phyloP scores from a whole-genome alignment of 345 rosid genomes.

The Arabidopsis suecica region DNA sequence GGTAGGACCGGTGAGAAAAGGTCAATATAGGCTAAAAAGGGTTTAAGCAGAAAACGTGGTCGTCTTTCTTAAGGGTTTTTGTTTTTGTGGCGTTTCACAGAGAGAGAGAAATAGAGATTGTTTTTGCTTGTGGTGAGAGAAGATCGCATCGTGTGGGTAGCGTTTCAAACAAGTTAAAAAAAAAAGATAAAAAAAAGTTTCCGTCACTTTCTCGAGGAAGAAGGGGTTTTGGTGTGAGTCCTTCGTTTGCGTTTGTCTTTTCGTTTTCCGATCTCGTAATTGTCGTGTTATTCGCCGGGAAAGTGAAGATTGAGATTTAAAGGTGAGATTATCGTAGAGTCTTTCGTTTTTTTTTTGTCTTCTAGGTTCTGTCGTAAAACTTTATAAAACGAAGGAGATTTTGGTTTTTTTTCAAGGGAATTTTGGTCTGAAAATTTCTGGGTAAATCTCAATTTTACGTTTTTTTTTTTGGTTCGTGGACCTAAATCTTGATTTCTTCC shows the following conservation, averaged over 20 bases:
- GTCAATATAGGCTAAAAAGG: constrained; percentile 55
- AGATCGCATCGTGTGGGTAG: constrained; percentile 49
- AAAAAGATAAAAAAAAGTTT: background rate
- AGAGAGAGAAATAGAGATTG: constrained; percentile 22
- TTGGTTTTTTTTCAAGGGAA: background rate
- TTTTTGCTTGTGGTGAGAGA: constrained; percentile 39
- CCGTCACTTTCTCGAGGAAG: constrained; percentile 50
- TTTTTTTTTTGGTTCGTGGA: background rate
- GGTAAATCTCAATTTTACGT: background rate
- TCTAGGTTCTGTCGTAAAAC: background rate
- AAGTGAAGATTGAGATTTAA: constrained; percentile 30
- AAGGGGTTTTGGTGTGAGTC: constrained; percentile 36
- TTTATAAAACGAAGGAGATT: background rate
- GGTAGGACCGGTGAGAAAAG: constrained; percentile 50
- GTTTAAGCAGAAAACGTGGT: constrained; percentile 61
- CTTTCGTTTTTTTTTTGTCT: background rate
- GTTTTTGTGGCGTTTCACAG: constrained; percentile 48
- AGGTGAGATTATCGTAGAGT: constrained; percentile 20
- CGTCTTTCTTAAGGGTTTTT: constrained; percentile 58
- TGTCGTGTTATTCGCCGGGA: constrained; percentile 42
- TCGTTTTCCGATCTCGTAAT: constrained; percentile 49
- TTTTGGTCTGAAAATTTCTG: background rate
- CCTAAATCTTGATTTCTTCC: background rate
- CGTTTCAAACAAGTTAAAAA: constrained; percentile 40
- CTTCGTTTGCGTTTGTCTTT: constrained; percentile 28